Base-by-base conservation (phyloP, 257 asterid genomes). In the Striga asiatica region DNA sequence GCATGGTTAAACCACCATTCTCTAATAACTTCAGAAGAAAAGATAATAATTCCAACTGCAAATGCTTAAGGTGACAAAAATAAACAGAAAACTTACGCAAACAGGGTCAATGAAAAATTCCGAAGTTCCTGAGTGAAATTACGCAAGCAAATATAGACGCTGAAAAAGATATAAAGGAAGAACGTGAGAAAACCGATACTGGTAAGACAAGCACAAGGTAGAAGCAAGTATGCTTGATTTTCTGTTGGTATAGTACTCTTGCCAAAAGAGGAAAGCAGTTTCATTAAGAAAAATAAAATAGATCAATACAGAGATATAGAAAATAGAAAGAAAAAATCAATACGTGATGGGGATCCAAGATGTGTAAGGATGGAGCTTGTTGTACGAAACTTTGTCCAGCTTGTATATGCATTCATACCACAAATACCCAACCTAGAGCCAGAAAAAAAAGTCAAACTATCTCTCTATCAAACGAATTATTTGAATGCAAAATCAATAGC, bases 331-430 rank as follows among this genome's bases (percentile, higher is more conserved):
- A n/a, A n/a, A n/a, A n/a, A n/a, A n/a, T n/a, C n/a, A n/a, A n/a
- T 47, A 91, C 98, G 93, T 80, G 60, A 91, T 91, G 46, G 98
- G 98, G 62, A 91, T 87, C 98, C 98, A 91, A 57, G 98, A 91
- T 9, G 98, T 91, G 84, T 91, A 91, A 0, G 98, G 96, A 61
- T 91, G 98, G 58, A 80, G 84, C 81, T 84, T 91, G 83, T 84
- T 91, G 74, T 91, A 91, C 48, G 82, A 54, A 62, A 76, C 68
- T 71, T 82, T 91, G 78, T 87, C 98, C 81, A 91, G 85, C 83
- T 80, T 91, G 89, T 87, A 91, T 43, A 91, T 74, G 66, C 62
- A 84, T 77, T 84, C 96, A 31, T 64, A 91, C 98, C 96, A 91
- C 66, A 84, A 73, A 57, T 77, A 84, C 49, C 86, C 86, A 62